Base-by-base conservation (phyloP, 2,329 filamentous ascomycete genomes). In the Alternaria tenuissima region DNA sequence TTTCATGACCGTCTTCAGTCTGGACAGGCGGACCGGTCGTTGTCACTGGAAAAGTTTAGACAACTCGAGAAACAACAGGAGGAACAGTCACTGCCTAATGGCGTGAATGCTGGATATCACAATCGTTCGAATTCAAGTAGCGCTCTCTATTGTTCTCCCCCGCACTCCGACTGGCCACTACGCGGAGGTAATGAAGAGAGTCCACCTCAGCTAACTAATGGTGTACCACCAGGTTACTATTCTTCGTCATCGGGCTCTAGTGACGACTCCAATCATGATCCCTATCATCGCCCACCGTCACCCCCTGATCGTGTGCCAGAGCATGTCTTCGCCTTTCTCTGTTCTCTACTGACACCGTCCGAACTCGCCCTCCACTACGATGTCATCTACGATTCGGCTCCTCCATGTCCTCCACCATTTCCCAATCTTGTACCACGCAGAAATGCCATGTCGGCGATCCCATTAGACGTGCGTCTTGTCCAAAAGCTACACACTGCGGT, bases 391-490 rank as follows among this genome's bases (percentile, higher is more conserved):
- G 41, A 34, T 20, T 48, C 48, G 5, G 48, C 32, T 11, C 52
- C 18, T 5, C 18, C 18, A n/a, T 18, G 30, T 22, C 18, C 42
- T 12, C 20, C 34, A 7, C 20, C 52, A 5, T 34, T 22, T 22
- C 43, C 55, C 39, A n/a, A n/a, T 14, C 11, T 34, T 20, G 20
- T 28, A 32, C 38, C 36, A 34, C 32, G 26, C 39, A 38, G 36
- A 18, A 59, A 58, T 22, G 32, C 55, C 5, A 38, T 48, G 18
- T 46, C 48, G 14, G 18, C 30, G n/a, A 44, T 34, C 12, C 44
- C 43, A 14, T n/a, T 49, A 32, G 64, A 65, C 49, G 46, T 51
- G 3, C 56, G 53, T 38, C 64, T 71, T 1, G 59, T 69, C n/a
- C 44, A n/a, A 14, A 61, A 61, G 11, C 59, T 72, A 4, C 59